Evolutionary conservation across 306 rosid species (phyloP).

Genomic region (Echinosophora koreensis): DNA sequence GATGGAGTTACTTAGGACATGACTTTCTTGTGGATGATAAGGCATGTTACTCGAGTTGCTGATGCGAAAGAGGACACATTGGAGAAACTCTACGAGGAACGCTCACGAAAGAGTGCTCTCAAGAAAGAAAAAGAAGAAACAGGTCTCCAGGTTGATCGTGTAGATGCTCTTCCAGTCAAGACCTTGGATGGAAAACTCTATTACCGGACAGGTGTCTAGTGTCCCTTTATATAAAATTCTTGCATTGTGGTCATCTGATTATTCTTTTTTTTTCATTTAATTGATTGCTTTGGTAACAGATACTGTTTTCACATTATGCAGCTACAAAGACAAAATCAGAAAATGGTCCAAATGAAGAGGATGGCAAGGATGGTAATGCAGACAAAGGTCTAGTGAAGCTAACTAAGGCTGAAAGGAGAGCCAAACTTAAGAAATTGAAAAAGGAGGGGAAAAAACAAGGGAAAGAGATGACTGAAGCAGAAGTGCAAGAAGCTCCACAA

Average conservation of each 20-base stretch:
- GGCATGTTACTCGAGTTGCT: conserved; percentile 96
- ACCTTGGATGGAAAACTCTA: conserved; percentile 76
- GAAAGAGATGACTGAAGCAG: conserved; percentile 59
- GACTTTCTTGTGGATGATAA: conserved; percentile 39
- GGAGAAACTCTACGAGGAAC: conserved; percentile 89
- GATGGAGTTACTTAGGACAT: conserved; percentile 24
- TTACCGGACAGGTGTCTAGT: conserved; percentile 66
- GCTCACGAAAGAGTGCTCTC: conserved; percentile 64
- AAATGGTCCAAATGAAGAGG: conserved; percentile 53
- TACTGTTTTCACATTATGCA: conserved; percentile 42
- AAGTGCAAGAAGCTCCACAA: conserved; percentile 71
- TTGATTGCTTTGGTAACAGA: conserved; percentile 24
- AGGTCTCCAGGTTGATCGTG: conserved; percentile 74
- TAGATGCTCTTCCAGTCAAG: conserved; percentile 92
- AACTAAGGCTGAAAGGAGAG: conserved; percentile 86
- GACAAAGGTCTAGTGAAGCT: conserved; percentile 66
- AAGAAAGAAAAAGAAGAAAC: conserved; percentile 68
- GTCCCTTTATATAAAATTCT: background rate
- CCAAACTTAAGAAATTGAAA: conserved; percentile 77
- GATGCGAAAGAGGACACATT: conserved; percentile 86
- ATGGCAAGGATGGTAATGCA: conserved; percentile 48
- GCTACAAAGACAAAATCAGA: conserved; percentile 59
- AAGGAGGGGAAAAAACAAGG: conserved; percentile 83
- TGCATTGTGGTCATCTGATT: conserved; percentile 29
- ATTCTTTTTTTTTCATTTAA: conserved; percentile 4